Percentiles rank a stretch among this genome's conserved stretches.
Evolutionary conservation across 2,329 filamentous ascomycete genomes (phyloP).

Genomic region (Nemania diffusa): DNA sequence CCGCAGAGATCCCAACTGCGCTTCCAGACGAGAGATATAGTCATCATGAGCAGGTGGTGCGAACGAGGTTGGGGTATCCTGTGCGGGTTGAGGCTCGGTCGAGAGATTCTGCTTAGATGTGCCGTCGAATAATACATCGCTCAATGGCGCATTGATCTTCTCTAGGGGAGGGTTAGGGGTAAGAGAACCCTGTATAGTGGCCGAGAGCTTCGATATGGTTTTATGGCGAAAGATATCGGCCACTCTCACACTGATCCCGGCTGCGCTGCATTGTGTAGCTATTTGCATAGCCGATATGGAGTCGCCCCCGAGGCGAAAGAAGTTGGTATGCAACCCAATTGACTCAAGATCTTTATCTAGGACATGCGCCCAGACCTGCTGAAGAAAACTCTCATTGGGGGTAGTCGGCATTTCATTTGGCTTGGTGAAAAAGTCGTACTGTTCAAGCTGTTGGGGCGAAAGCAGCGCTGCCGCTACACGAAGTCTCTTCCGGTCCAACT

Average conservation of each 20-base stretch:
- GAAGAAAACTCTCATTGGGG: conserved; percentile 4
- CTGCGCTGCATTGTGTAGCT: conserved; percentile 51
- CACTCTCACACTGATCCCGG: conserved; percentile 39
- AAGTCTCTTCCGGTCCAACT: conserved; percentile 28
- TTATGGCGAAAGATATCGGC: conserved; percentile 26
- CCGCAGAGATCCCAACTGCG: not conserved
- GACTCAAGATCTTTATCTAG: conserved; percentile 37
- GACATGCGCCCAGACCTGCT: conserved; percentile 46
- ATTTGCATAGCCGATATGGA: conserved; percentile 57
- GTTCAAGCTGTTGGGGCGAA: conserved; percentile 13
- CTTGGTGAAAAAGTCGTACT: conserved; percentile 1
- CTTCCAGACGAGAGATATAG: conserved; percentile 11
- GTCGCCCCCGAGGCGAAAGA: conserved; percentile 54
- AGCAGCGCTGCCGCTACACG: conserved; percentile 4
- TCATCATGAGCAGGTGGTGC: not conserved
- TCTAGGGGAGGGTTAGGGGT: not conserved
- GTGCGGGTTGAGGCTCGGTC: not conserved
- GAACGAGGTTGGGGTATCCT: not conserved
- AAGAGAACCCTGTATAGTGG: not conserved
- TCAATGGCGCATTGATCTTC: conserved; percentile 41
- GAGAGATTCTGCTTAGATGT: not conserved
- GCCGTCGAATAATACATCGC: conserved; percentile 9
- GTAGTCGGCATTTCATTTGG: conserved; percentile 11
- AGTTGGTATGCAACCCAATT: conserved; percentile 44
- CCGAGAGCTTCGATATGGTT: conserved; percentile 8